Evolutionary conservation across 2,329 filamentous ascomycete species (phyloP).

Genomic region (Lachnellula cervina): DNA sequence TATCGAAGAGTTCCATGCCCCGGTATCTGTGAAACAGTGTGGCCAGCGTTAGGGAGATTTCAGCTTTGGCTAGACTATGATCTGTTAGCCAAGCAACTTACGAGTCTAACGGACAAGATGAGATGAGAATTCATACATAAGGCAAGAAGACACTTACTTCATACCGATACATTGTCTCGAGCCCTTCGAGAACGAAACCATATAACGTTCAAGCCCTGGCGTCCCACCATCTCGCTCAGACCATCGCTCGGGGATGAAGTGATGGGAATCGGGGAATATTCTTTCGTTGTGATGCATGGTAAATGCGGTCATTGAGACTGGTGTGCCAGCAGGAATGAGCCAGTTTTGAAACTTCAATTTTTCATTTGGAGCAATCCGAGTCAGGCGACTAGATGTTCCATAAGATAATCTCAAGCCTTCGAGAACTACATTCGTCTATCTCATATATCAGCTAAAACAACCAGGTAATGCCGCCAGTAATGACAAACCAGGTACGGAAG

Average conservation of each 20-base stretch:
- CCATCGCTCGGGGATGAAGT: constrained; percentile 20
- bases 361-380: constrained; percentile 10
- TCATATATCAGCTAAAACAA: background rate
- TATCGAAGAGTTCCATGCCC: constrained; percentile 14
- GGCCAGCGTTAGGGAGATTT: constrained; percentile 11
- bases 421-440: constrained; percentile 6
- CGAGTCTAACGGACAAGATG: background rate
- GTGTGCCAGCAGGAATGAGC: constrained; percentile 18
- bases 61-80: constrained; percentile 16
- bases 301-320: constrained; percentile 15
- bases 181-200: constrained; percentile 20
- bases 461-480: background rate
- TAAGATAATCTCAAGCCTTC: constrained; percentile 15
- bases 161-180: constrained; percentile 19
- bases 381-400: constrained; percentile 12
- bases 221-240: constrained; percentile 22
- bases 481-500: constrained; percentile 20
- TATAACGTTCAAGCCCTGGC: constrained; percentile 12
- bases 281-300: constrained; percentile 17
- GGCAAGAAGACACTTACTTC: constrained; percentile 1
- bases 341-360: constrained; percentile 9
- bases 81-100: background rate
- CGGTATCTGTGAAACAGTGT: constrained; percentile 13
- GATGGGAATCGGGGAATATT: constrained; percentile 14
- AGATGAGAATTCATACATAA: background rate